Conservation (phyloP, 1,139 yeast genomes). For the Candida glucosophila region DNA sequence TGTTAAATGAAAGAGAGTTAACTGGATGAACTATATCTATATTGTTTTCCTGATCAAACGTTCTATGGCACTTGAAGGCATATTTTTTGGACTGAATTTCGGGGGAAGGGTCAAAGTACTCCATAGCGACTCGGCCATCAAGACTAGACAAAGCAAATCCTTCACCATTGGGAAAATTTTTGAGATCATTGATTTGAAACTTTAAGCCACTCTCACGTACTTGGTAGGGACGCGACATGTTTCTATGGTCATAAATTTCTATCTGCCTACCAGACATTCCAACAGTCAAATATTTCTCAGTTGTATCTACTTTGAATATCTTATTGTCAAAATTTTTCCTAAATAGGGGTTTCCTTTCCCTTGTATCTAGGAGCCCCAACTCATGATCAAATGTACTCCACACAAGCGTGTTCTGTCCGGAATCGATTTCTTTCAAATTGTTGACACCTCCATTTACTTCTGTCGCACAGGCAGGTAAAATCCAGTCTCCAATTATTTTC, state of each 20-base stretch:
- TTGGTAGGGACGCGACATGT: slow-evolving; percentile 36
- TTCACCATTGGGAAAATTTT: slow-evolving; percentile 43
- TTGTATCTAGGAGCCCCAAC: slow-evolving; percentile 28
- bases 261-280: slow-evolving; percentile 49
- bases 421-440: slow-evolving; percentile 15
- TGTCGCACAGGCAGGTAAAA: slow-evolving; percentile 6
- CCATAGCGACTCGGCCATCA: slow-evolving; percentile 84
- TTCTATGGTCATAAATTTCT: slow-evolving; percentile 51
- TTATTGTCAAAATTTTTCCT: slow-evolving; percentile 35
- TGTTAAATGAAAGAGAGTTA: slow-evolving; percentile 54
- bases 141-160: slow-evolving; percentile 78
- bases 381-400: slow-evolving; percentile 52
- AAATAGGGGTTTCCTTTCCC: slow-evolving; percentile 11
- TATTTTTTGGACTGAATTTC: slow-evolving; percentile 44
- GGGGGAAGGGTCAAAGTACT: slow-evolving; percentile 50
- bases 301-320: slow-evolving; percentile 57
- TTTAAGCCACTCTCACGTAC: slow-evolving; percentile 64
- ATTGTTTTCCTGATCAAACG: slow-evolving; percentile 28
- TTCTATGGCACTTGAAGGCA: slow-evolving; percentile 81
- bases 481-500: slow-evolving; percentile 11
- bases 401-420: slow-evolving; percentile 22
- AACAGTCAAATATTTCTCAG: slow-evolving; percentile 39
- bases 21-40: slow-evolving; percentile 77
- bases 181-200: slow-evolving; percentile 58
- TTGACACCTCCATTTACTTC: slow-evolving; percentile 20